phyloP scores from a whole-genome alignment of 768 basidiomycete species.

The Tremella yokohamensis region DNA sequence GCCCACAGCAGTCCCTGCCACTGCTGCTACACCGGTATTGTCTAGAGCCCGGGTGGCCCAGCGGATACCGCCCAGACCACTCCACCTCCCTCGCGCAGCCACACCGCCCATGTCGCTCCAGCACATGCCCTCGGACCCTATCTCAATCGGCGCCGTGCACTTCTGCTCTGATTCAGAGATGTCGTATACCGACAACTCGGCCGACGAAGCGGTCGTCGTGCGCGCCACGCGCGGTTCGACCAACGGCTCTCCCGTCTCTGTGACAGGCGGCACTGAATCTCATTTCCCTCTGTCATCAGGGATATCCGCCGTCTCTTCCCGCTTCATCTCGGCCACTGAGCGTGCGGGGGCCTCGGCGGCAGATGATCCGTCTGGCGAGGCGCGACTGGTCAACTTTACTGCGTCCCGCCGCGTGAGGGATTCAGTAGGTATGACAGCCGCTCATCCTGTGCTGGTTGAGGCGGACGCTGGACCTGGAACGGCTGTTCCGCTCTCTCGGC shows the following conservation, averaged over 20 bases:
- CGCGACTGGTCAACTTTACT: not conserved
- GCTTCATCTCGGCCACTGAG: not conserved
- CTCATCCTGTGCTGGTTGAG: too few relatives aligned
- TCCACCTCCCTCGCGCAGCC: not conserved
- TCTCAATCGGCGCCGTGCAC: constrained; percentile 17
- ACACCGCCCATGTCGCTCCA: not conserved
- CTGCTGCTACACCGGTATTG: not conserved
- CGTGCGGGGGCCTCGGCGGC: not conserved
- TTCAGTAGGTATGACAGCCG: not conserved
- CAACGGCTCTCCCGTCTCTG: not conserved
- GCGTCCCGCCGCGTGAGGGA: not conserved
- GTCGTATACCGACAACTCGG: constrained; percentile 2
- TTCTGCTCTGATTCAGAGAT: not conserved
- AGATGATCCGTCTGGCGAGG: not conserved
- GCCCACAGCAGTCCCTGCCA: not conserved
- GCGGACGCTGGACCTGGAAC: not conserved
- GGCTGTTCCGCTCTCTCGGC: not conserved
- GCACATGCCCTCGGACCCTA: constrained; percentile 2
- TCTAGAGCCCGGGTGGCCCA: too few relatives aligned
- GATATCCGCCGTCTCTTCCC: not conserved
- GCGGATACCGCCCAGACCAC: too few relatives aligned
- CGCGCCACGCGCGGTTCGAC: constrained; percentile 2
- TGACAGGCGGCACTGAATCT: not conserved
- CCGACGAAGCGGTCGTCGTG: constrained; percentile 1
- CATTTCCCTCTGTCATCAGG: not conserved